phyloP scores from a whole-genome alignment of 2,329 filamentous ascomycete genomes.

The Cladosporium sphaerospermum region DNA sequence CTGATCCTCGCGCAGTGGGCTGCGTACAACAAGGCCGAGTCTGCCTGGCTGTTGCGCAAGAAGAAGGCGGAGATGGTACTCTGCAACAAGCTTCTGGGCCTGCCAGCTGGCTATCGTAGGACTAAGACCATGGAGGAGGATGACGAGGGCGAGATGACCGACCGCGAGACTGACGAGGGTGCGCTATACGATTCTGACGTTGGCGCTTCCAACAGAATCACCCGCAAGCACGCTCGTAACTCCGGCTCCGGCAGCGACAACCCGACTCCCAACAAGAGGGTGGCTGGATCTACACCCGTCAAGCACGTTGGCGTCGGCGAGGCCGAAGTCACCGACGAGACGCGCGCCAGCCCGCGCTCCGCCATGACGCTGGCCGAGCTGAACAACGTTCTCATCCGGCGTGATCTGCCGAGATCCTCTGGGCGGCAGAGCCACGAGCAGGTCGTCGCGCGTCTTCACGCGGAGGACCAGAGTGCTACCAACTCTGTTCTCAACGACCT shows the following conservation, averaged over 20 bases:
- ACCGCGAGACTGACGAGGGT: neutral
- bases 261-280: constrained; percentile 1
- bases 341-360: constrained; percentile 20
- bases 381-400: constrained; percentile 19
- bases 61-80: neutral
- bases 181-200: constrained; percentile 2
- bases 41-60: constrained; percentile 6
- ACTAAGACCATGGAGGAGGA: neutral
- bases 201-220: constrained; percentile 1
- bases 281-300: constrained; percentile 5
- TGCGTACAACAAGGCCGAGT: constrained; percentile 7
- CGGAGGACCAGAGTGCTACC: constrained; percentile 17
- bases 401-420: constrained; percentile 18
- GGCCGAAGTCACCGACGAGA: neutral
- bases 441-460: constrained; percentile 23
- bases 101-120: neutral
- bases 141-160: neutral
- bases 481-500: constrained; percentile 15
- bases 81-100: constrained; percentile 3
- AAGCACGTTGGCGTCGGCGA: constrained; percentile 6
- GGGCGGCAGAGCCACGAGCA: constrained; percentile 22
- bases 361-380: constrained; percentile 23
- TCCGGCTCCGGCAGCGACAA: neutral
- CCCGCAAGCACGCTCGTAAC: constrained; percentile 1
- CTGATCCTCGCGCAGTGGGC: neutral